A percentile compares a stretch with the other conserved stretches of the same genome.
Evolutionary conservation across 345 rosid species (phyloP).

Genomic region (Arabidopsis suecica): DNA sequence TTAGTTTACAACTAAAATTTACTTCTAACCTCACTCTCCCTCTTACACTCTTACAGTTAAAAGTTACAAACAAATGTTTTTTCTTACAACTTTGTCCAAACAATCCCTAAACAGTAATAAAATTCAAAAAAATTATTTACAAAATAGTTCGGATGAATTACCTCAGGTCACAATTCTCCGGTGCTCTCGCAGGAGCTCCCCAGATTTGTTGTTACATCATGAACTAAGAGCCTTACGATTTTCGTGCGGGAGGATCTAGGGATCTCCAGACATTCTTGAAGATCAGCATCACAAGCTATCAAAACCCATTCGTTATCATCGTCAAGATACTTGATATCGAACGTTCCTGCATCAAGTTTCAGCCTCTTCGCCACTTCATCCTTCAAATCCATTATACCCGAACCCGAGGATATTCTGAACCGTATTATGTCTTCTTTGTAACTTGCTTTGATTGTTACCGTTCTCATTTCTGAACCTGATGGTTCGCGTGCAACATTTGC

Average conservation of each 20-base stretch:
- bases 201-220: conserved; percentile 61
- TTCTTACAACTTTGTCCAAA: conserved; percentile 35
- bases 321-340: conserved; percentile 84
- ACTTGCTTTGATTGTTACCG: conserved; percentile 74
- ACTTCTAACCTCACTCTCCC: conserved; percentile 42
- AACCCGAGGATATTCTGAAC: conserved; percentile 62
- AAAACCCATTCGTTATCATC: conserved; percentile 88
- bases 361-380: conserved; percentile 89
- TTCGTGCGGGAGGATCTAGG: conserved; percentile 67
- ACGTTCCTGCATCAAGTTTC: conserved; percentile 75
- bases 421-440: conserved; percentile 83
- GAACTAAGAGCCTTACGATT: conserved; percentile 68
- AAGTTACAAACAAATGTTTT: conserved; percentile 41
- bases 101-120: conserved; percentile 26
- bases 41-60: conserved; percentile 31
- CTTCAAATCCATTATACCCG: conserved; percentile 65
- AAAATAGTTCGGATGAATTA: not conserved
- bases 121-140: conserved; percentile 24
- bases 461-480: conserved; percentile 50
- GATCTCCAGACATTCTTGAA: conserved; percentile 82
- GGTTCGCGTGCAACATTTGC: conserved; percentile 42
- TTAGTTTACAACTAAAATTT: conserved; percentile 32
- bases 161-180: conserved; percentile 52
- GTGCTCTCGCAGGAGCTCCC: conserved; percentile 95
- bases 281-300: conserved; percentile 87